A percentile compares a stretch with the other conserved stretches of the same genome.
Evolutionary conservation across 495 filamentous ascomycete species (phyloP).

Genomic region (Articulospora tetracladia): DNA sequence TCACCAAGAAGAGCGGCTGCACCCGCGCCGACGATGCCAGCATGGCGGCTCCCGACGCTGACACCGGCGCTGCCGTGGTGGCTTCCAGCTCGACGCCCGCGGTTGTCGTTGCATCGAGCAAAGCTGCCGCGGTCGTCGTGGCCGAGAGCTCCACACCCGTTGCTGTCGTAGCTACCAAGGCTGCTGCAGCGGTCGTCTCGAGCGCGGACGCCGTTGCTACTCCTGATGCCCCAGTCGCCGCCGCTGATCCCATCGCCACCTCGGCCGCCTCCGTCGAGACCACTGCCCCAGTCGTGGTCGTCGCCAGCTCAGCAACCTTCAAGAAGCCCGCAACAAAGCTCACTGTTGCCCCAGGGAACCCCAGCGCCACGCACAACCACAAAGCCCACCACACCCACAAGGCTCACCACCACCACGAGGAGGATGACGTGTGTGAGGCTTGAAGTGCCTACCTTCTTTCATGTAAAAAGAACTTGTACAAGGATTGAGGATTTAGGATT

Average conservation of each 20-base stretch:
- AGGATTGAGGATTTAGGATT: no score
- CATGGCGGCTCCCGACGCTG: not conserved
- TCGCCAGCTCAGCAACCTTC: not conserved
- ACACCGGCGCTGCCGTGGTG: not conserved
- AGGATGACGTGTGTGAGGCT: no score
- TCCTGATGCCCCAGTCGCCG: not conserved
- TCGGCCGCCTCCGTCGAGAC: not conserved
- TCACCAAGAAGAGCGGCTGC: constrained; percentile 53
- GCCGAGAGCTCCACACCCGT: not conserved
- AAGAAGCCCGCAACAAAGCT: not conserved
- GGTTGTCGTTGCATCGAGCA: not conserved
- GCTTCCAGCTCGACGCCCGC: not conserved
- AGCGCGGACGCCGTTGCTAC: not conserved
- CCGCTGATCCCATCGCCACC: not conserved
- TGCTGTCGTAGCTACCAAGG: no score
- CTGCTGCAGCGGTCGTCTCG: not conserved
- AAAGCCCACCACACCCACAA: not conserved
- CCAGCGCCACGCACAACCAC: not conserved
- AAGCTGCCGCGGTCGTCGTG: not conserved
- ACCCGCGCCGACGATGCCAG: constrained; percentile 13
- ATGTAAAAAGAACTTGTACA: not conserved
- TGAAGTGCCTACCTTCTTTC: no score
- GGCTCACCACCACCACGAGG: no score
- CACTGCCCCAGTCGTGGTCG: not conserved
- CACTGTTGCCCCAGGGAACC: not conserved